Evolutionary conservation across 192 early-diverging fungal genomes (phyloP), one percentile per base, ranked within the genome.

Genomic region (Gryganskiella cystojenkinii): DNA sequence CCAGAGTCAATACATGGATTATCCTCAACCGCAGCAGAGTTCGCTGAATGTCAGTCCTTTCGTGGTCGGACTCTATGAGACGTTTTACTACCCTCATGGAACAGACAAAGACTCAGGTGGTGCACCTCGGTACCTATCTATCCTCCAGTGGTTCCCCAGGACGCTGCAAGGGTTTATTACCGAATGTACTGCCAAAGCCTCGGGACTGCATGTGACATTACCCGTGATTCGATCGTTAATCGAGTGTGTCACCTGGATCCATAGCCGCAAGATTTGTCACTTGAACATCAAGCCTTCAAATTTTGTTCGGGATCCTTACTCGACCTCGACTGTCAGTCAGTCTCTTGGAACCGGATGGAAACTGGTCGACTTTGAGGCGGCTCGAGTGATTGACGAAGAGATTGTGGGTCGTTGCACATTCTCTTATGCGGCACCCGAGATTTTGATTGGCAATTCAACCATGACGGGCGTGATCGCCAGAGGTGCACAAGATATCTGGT

Each of bases 321-420:
- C 60, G 25, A 28, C 33, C 0, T 78, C 66, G 7, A 57, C 56
- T 0, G 20, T 78, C 10, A 19, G 42, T 49, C 22, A 28, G 10
- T n/a, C 4, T 28, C 7, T 11, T 17, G 43, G 44, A 22, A 9
- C 20, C 11, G 66, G 67, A 8, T 84, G 85, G 83, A 87, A 84
- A 50, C 40, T 87, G 56, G 81, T 87, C 57, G 85, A 87, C 31
- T 87, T 87, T 61, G 85, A 87, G 45, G 81, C 81, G 9, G 81
- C 81, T 20, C 71, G 85, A 2, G 71, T 81, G n/a, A 84, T 83
- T 52, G 78, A 67, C 2, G 83, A 87, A 51, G 85, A 87, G 60
- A 55, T 65, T 49, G 83, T 87, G 30, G 83, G 81, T 13, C 82
- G 80, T 1, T 82, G 82, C 40, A 84, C 85, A 8, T 80, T 80